These are phyloP conservation scores for Nakaseomyces nivariensis DNA, from an alignment of 1,139 yeast species.

Conservation along the genomic window DNA sequence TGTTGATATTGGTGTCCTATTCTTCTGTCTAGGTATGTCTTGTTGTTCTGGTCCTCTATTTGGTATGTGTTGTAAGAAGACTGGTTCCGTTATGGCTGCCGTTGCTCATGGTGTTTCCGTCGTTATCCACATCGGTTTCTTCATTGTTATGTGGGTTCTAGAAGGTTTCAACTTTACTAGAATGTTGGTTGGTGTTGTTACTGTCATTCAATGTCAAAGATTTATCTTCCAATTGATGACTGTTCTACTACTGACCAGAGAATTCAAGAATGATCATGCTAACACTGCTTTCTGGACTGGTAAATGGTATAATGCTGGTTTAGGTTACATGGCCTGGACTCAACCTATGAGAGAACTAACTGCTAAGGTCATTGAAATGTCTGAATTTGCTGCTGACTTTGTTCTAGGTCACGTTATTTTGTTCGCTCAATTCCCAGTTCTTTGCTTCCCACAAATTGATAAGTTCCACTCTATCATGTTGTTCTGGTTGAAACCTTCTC, in stretches of 20 bases:
- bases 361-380: conserved; percentile 88
- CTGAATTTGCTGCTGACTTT: conserved; percentile 96
- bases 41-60: conserved; percentile 97
- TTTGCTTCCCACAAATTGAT: conserved; percentile 80
- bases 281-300: conserved; percentile 99
- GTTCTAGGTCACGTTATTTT: conserved; percentile 80
- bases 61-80: conserved; percentile 93
- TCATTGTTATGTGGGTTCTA: conserved; percentile 93
- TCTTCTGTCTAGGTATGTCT: conserved; percentile 62
- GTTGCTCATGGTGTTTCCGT: conserved; percentile 94
- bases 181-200: conserved; percentile 77
- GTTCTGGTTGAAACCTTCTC: conserved; percentile 97
- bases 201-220: conserved; percentile 84
- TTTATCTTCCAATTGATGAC: conserved; percentile 78
- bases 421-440: conserved; percentile 81
- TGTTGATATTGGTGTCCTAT: conserved; percentile 77
- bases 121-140: conserved; percentile 70
- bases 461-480: conserved; percentile 98
- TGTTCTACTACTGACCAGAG: conserved; percentile 78
- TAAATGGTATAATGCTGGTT: conserved; percentile 93
- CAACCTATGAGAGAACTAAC: conserved; percentile 94
- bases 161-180: conserved; percentile 86
- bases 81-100: conserved; percentile 95
- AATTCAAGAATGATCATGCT: conserved; percentile 92
- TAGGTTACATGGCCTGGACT: conserved; percentile 93